phyloP scores from a whole-genome alignment of 1,139 yeast genomes.

The Lizanozyma gosingica region DNA sequence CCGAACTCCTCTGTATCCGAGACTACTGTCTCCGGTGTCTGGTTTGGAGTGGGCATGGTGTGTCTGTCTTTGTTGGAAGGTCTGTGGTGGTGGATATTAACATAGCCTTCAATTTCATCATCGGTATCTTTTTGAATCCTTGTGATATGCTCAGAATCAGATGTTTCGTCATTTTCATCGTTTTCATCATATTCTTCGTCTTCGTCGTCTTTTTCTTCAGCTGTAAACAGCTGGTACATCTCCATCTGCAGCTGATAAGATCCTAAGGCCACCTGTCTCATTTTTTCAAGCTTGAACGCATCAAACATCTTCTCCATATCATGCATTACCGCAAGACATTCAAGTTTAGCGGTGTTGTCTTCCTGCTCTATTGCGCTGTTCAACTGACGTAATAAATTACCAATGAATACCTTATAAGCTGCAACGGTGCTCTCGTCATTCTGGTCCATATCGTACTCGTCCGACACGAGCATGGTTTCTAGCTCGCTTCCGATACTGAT shows the following conservation, averaged over 20 bases:
- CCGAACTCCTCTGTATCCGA: conserved; percentile 7
- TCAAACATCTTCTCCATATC: conserved; percentile 61
- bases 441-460: conserved; percentile 10
- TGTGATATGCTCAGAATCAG: conserved; percentile 13
- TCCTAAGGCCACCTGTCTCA: conserved; percentile 11
- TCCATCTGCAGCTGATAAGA: not conserved
- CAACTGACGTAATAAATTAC: conserved; percentile 41
- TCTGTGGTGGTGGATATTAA: conserved; percentile 5
- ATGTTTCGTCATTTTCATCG: not conserved
- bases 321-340: conserved; percentile 49
- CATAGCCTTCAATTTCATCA: conserved; percentile 5
- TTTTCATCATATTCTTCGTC: conserved; percentile 3
- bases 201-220: conserved; percentile 3
- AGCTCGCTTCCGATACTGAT: conserved; percentile 48
- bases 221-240: not conserved
- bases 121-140: conserved; percentile 8
- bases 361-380: conserved; percentile 40
- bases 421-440: conserved; percentile 23
- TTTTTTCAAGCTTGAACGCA: conserved; percentile 30
- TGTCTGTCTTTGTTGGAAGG: not conserved
- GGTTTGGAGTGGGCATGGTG: conserved; percentile 1
- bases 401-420: conserved; percentile 45
- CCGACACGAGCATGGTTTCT: conserved; percentile 30
- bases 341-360: conserved; percentile 44
- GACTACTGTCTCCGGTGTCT: too few species aligned